Evolutionary conservation across 306 rosid species (phyloP).

Genomic region (Rosa multiflora): DNA sequence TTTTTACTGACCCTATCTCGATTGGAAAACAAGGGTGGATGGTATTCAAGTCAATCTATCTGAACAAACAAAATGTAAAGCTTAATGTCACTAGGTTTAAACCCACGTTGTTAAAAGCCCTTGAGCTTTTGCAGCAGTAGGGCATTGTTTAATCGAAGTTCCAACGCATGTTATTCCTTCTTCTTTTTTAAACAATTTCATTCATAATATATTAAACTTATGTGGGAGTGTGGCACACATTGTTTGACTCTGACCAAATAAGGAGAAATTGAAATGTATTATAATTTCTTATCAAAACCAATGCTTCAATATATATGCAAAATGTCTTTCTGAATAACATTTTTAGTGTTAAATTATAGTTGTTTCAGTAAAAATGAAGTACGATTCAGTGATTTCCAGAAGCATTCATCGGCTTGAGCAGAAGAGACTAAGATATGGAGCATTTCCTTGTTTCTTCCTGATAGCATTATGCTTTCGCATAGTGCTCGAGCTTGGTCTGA

Average conservation of each 20-base stretch:
- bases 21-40: slow-evolving; percentile 54
- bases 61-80: slow-evolving; percentile 67
- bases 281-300: too few relatives aligned
- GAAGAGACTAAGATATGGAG: slow-evolving; percentile 2
- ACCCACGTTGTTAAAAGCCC: slow-evolving; percentile 63
- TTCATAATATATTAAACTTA: neutral
- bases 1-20: slow-evolving; percentile 48
- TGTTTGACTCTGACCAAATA: neutral
- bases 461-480: neutral
- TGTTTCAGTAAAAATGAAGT: neutral
- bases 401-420: neutral
- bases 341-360: too few relatives aligned
- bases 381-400: neutral
- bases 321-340: too few relatives aligned
- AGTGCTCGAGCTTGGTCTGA: too few relatives aligned
- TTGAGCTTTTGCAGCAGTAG: slow-evolving; percentile 62
- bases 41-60: slow-evolving; percentile 50
- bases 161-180: neutral
- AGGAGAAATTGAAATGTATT: neutral
- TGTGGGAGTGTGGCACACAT: neutral
- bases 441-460: neutral
- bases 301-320: too few relatives aligned
- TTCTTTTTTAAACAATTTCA: neutral
- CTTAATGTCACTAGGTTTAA: slow-evolving; percentile 62
- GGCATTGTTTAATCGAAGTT: neutral